These are phyloP conservation scores for Zasmidium citrigriseum DNA, from an alignment of 2,329 filamentous ascomycete genomes.

Conservation along the genomic window DNA sequence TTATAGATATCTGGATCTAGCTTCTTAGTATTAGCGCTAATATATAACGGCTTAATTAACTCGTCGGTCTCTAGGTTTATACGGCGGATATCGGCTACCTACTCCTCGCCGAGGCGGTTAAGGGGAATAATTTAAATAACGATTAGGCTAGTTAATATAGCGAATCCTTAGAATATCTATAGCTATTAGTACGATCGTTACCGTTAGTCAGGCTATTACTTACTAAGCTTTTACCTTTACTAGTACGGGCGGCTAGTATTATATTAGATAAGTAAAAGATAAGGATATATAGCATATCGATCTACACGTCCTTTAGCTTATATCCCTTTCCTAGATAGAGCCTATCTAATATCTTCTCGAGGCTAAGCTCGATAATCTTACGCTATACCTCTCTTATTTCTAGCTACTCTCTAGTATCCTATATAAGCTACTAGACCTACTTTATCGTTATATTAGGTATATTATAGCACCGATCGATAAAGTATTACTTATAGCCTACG, in stretches of 20 bases:
- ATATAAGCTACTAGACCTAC: neutral
- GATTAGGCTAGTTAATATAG: neutral
- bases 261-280: neutral
- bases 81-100: neutral
- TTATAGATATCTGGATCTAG: neutral
- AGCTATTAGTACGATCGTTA: neutral
- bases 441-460: neutral
- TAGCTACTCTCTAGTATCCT: neutral
- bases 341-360: neutral
- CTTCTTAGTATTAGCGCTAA: neutral
- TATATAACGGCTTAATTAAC: neutral
- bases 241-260: neutral
- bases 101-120: neutral
- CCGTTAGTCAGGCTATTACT: neutral
- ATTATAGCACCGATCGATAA: neutral
- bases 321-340: neutral
- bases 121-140: neutral
- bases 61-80: neutral
- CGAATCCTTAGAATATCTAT: conserved; percentile 1
- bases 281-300: neutral
- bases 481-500: neutral
- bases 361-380: neutral
- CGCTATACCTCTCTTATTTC: neutral
- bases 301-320: neutral
- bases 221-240: neutral